Evolutionary conservation across 495 filamentous ascomycete genomes (phyloP).

Genomic region (Podospora pseudopauciseta): DNA sequence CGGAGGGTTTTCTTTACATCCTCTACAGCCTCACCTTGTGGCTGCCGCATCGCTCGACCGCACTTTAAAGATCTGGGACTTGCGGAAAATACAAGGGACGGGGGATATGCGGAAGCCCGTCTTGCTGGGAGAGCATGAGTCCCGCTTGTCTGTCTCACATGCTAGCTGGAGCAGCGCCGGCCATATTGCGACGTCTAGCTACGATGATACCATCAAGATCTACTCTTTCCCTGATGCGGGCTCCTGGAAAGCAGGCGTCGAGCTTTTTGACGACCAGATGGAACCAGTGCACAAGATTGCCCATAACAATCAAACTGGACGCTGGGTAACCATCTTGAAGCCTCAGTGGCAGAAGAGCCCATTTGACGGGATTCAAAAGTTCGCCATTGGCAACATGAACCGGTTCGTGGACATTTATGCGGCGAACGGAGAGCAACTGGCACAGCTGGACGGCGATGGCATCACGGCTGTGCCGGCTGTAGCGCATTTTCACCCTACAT

Average conservation of each 20-base stretch:
- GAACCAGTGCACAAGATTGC: slow-evolving; percentile 62
- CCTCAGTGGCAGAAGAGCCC: slow-evolving; percentile 88
- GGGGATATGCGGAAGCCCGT: slow-evolving; percentile 53
- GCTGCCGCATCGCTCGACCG: slow-evolving; percentile 90
- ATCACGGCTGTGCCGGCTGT: slow-evolving; percentile 95
- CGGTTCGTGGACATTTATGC: slow-evolving; percentile 91
- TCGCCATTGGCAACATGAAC: slow-evolving; percentile 97
- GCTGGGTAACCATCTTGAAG: slow-evolving; percentile 72
- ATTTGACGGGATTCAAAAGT: slow-evolving; percentile 70
- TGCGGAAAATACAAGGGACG: slow-evolving; percentile 68
- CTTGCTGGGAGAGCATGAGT: slow-evolving; percentile 76
- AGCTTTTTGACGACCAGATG: slow-evolving; percentile 59
- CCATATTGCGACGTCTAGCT: slow-evolving; percentile 83
- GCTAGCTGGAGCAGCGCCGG: slow-evolving; percentile 81
- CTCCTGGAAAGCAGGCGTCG: slow-evolving; percentile 60
- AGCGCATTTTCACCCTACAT: slow-evolving; percentile 79
- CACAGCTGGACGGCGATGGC: slow-evolving; percentile 80
- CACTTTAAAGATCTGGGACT: slow-evolving; percentile 86
- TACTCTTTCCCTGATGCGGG: slow-evolving; percentile 68
- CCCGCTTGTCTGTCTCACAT: slow-evolving; percentile 80
- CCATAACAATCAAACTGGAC: slow-evolving; percentile 95
- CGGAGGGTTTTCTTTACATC: slow-evolving; percentile 84
- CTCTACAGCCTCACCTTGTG: slow-evolving; percentile 71
- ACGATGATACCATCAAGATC: slow-evolving; percentile 93
- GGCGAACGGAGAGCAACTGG: slow-evolving; percentile 76